These are phyloP conservation scores for Vitis hybrid DNA, from an alignment of 177 flowering plant species.

Conservation along the genomic window DNA sequence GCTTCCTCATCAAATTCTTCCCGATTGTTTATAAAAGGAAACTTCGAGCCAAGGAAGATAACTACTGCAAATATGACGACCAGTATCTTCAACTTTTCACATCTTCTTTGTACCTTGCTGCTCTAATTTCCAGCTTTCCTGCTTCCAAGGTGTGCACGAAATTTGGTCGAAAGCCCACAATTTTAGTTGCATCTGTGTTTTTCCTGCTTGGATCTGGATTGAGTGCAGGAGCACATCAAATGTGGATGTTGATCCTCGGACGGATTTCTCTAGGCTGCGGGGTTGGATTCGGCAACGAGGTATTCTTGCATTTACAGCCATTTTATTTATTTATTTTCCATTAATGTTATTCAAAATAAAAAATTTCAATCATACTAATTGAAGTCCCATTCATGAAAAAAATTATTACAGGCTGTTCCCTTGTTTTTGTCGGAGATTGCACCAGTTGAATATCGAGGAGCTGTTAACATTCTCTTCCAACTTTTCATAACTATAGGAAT, in stretches of 20 bases:
- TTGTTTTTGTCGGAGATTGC: constrained; percentile 41
- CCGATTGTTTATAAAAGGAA: constrained; percentile 44
- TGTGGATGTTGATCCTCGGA: constrained; percentile 27
- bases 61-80: constrained; percentile 53
- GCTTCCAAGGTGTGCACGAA: constrained; percentile 24
- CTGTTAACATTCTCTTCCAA: constrained; percentile 24
- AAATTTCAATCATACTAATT: too few species aligned
- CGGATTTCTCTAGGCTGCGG: constrained; percentile 36
- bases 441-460: constrained; percentile 34
- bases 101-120: constrained; percentile 66
- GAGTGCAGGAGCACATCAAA: constrained; percentile 17
- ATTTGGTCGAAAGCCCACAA: constrained; percentile 30
- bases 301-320: neutral
- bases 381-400: neutral
- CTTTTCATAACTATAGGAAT: constrained; percentile 23
- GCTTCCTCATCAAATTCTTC: constrained; percentile 55
- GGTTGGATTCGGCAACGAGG: constrained; percentile 43
- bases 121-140: constrained; percentile 32
- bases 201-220: constrained; percentile 29
- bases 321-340: too few species aligned
- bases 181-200: constrained; percentile 21
- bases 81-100: constrained; percentile 50
- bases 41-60: constrained; percentile 28
- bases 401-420: constrained; percentile 32
- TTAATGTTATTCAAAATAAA: too few species aligned